Evolutionary conservation across 805 yeast species (phyloP).

Genomic region (Nematodospora valgi): DNA sequence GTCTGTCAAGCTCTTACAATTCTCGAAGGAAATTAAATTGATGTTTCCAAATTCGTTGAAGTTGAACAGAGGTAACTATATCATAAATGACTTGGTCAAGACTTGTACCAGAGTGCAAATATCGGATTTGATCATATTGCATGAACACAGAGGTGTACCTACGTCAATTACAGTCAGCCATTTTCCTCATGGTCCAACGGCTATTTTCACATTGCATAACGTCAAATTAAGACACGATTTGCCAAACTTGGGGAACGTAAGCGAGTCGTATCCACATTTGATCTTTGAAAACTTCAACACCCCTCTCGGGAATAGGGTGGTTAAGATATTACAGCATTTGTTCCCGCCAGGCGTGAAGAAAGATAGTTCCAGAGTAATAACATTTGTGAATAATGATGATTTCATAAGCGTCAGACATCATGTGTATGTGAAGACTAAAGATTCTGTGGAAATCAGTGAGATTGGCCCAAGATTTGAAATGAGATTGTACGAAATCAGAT

Average conservation of each 20-base stretch:
- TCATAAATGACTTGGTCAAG: slow-evolving; percentile 78
- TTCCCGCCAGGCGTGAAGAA: slow-evolving; percentile 97
- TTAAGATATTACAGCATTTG: slow-evolving; percentile 74
- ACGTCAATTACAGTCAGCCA: slow-evolving; percentile 89
- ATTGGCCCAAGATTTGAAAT: slow-evolving; percentile 99
- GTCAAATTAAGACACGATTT: slow-evolving; percentile 94
- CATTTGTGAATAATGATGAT: slow-evolving; percentile 88
- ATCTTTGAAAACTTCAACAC: slow-evolving; percentile 88
- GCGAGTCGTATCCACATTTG: slow-evolving; percentile 91
- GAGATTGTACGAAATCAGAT: slow-evolving; percentile 81
- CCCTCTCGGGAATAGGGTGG: slow-evolving; percentile 79
- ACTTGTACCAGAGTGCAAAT: slow-evolving; percentile 80
- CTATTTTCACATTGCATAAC: slow-evolving; percentile 89
- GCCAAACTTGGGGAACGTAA: slow-evolving; percentile 76
- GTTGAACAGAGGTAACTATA: slow-evolving; percentile 88
- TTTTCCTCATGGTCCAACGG: slow-evolving; percentile 98
- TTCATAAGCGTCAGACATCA: slow-evolving; percentile 94
- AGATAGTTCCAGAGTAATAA: slow-evolving; percentile 80
- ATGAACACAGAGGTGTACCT: slow-evolving; percentile 98
- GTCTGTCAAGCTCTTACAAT: slow-evolving; percentile 77
- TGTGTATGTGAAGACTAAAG: slow-evolving; percentile 84
- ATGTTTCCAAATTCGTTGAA: slow-evolving; percentile 87
- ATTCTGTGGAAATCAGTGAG: slow-evolving; percentile 87
- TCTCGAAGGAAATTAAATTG: slow-evolving; percentile 86
- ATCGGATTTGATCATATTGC: slow-evolving; percentile 80